Base-by-base conservation (phyloP, 305 asterid species). In the Withania somnifera region DNA sequence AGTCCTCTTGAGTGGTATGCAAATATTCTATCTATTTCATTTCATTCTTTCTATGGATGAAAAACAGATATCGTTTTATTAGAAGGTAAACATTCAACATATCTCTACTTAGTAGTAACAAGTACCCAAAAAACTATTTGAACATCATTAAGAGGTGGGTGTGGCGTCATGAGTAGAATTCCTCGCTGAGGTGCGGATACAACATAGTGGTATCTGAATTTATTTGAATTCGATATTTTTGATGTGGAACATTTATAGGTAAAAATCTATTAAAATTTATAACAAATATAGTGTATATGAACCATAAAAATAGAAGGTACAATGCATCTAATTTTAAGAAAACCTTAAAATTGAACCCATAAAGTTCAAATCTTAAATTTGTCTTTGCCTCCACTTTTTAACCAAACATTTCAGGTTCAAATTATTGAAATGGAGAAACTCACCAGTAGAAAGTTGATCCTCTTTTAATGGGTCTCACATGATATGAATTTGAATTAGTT, bases 1-100 rank as follows among this genome's bases (percentile, higher is more conserved):
- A n/a, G 90, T 89, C 52, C 17, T 86, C 22, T 84, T 89, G 20
- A 87, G 58, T 66, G 87, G 88, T 87, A 81, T n/a, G 51, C 11
- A 38, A 15, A 67, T 7, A 22, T 19, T 11, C 13, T 11, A 24
- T 58, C 73, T 30, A n/a, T 17, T 26, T 60, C 20, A 11, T 19
- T 54, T 67, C 30, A 34, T 14, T 61, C 1, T 26, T 13, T 32
- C 6, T 26, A 14, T 13, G 17, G 26, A 11, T 5, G 69, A 14
- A 8, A 17, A 15, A 6, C n/a, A 7, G 0, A 13, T 19, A 53
- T 53, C 6, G 9, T 7, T 53, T 53, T 53, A 53, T 53, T 17
- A 6, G 26, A 26, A 13, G 36, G 68, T 60, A 26, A 26, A 26
- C 66, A 57, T 22, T 10, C 32, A 22, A 57, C 17, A 10, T 14